These are phyloP conservation scores for Durusdinium trenchii DNA, from an alignment of 73 alveolate species.

Conservation along the genomic window DNA sequence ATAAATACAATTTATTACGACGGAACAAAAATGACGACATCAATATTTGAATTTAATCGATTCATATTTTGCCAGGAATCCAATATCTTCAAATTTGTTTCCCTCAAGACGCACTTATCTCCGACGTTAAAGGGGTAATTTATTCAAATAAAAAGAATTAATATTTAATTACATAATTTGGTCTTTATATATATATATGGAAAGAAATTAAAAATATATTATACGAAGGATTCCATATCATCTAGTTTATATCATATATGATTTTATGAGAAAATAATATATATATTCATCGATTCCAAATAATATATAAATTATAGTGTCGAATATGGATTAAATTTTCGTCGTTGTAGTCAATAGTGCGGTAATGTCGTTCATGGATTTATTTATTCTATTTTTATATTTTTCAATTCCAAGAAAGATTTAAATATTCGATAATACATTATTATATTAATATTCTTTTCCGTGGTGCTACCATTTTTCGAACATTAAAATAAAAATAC, in stretches of 20 bases:
- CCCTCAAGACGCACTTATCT: no score
- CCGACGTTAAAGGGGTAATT: not conserved
- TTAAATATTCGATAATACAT: not conserved
- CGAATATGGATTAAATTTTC: no score
- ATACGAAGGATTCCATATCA: not conserved
- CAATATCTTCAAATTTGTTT: not conserved
- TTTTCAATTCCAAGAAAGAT: no score
- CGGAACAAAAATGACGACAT: not conserved
- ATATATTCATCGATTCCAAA: not conserved
- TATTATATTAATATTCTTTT: not conserved
- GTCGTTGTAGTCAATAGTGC: no score
- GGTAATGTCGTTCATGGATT: no score
- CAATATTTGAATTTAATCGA: not conserved
- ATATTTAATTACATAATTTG: not conserved
- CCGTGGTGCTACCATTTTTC: not conserved
- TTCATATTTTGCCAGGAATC: no score
- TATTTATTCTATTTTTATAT: no score
- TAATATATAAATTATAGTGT: no score
- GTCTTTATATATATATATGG: not conserved
- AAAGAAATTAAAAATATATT: not conserved
- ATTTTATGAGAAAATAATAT: not conserved
- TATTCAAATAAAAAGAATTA: not conserved
- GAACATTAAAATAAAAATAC: no score
- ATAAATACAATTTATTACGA: not conserved
- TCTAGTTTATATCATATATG: not conserved